Conservation (phyloP, 2,329 filamentous ascomycete genomes). For the Phialemoniopsis sp. region DNA sequence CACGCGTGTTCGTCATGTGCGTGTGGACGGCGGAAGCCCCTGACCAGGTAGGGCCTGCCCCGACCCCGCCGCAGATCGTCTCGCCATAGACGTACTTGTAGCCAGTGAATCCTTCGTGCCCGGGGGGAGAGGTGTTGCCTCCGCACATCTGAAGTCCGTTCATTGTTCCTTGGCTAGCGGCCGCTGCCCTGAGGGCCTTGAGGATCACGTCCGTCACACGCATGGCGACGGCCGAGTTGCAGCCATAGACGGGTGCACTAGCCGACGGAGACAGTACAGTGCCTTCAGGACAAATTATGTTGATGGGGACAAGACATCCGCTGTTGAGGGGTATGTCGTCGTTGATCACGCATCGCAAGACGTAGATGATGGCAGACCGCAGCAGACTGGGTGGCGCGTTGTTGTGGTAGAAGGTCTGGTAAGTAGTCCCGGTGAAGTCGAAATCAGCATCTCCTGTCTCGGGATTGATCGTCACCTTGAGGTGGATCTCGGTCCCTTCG, state of each 20-base stretch:
- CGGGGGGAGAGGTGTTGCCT: conserved; percentile 19
- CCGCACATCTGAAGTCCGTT: conserved; percentile 27
- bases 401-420: conserved; percentile 24
- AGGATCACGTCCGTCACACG: conserved; percentile 27
- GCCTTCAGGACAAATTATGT: conserved; percentile 22
- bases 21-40: conserved; percentile 21
- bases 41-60: too few species aligned
- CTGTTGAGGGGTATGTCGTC: conserved; percentile 32
- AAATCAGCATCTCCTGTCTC: conserved; percentile 24
- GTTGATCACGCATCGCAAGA: conserved; percentile 27
- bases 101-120: conserved; percentile 20
- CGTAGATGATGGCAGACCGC: conserved; percentile 28
- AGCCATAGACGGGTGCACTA: conserved; percentile 34
- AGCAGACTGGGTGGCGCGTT: conserved; percentile 15
- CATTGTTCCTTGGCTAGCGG: conserved; percentile 14
- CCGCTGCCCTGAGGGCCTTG: conserved; percentile 17
- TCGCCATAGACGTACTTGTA: conserved; percentile 31
- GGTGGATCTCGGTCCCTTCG: conserved; percentile 26
- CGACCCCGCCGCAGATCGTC: conserved; percentile 8
- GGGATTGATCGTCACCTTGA: conserved; percentile 23
- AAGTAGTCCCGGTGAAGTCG: conserved; percentile 29
- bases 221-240: conserved; percentile 20
- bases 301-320: conserved; percentile 27
- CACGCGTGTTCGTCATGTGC: conserved; percentile 25
- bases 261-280: conserved; percentile 23